phyloP scores from a whole-genome alignment of 192 early-diverging fungal species.

The Irineochytrium annulatum region DNA sequence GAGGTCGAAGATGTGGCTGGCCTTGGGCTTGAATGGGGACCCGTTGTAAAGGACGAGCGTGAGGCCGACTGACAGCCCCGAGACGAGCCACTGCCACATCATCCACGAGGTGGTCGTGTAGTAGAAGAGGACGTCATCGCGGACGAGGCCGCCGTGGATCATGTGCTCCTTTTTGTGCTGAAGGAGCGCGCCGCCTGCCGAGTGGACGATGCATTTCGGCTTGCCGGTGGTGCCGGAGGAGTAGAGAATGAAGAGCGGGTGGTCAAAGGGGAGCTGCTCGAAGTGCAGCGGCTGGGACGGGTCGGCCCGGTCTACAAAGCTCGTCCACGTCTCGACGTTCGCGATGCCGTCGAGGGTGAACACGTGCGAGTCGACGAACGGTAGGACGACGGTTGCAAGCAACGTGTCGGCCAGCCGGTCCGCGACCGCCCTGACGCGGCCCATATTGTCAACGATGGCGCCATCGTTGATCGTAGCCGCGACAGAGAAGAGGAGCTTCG shows the following conservation, averaged over 20 bases:
- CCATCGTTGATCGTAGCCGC: slow-evolving; percentile 93
- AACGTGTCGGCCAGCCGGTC: slow-evolving; percentile 30
- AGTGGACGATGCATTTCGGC: slow-evolving; percentile 96
- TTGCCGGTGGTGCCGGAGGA: slow-evolving; percentile 92
- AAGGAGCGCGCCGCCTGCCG: slow-evolving; percentile 81
- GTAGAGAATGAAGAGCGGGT: slow-evolving; percentile 89
- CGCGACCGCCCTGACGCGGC: slow-evolving; percentile 70
- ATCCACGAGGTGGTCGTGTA: slow-evolving; percentile 60
- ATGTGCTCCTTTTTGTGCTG: slow-evolving; percentile 94
- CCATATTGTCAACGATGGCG: slow-evolving; percentile 71
- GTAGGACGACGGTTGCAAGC: background rate
- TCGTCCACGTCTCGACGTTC: slow-evolving; percentile 18
- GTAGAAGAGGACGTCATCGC: slow-evolving; percentile 82
- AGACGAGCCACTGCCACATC: slow-evolving; percentile 99
- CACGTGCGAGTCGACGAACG: slow-evolving; percentile 1
- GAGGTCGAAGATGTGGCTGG: slow-evolving; percentile 71
- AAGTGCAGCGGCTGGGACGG: slow-evolving; percentile 51
- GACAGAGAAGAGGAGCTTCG: slow-evolving; percentile 85
- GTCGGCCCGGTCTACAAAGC: slow-evolving; percentile 52
- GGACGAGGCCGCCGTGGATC: slow-evolving; percentile 72
- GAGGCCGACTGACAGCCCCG: slow-evolving; percentile 67
- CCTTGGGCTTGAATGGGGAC: slow-evolving; percentile 84
- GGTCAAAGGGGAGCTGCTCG: slow-evolving; percentile 84
- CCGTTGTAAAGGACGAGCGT: slow-evolving; percentile 90
- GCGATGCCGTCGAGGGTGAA: slow-evolving; percentile 5